A percentile compares a stretch with the other conserved stretches of the same genome.
These are phyloP conservation scores for Pseudomonodictys pantanalensis DNA, from an alignment of 495 filamentous ascomycete species.

Conservation along the genomic window DNA sequence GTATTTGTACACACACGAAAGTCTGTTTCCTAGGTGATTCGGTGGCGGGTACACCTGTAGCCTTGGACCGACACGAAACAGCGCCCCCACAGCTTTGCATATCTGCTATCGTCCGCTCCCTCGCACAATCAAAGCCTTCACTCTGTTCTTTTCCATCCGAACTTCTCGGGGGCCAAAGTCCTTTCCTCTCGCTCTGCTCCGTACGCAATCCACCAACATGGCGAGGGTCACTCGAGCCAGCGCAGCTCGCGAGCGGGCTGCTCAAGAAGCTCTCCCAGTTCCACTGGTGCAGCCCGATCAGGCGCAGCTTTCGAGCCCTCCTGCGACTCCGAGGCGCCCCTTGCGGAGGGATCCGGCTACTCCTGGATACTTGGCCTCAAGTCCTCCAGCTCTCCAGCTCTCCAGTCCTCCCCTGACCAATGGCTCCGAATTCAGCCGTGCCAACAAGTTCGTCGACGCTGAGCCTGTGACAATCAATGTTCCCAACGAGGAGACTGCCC, in stretches of 20 bases:
- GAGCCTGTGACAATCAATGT: not conserved
- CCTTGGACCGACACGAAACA: too few species aligned
- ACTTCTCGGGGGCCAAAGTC: not conserved
- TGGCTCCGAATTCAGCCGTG: constrained; percentile 8
- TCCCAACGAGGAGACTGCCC: not conserved
- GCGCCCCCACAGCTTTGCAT: not conserved
- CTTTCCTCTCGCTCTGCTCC: not conserved
- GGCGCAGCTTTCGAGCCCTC: too few species aligned
- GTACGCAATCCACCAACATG: constrained; percentile 4
- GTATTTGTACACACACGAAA: not conserved
- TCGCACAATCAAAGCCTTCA: not conserved
- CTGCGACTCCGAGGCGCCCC: too few species aligned
- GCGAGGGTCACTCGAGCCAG: constrained; percentile 19
- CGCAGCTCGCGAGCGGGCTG: not conserved
- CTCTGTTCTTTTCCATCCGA: not conserved
- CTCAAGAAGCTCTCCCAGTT: not conserved
- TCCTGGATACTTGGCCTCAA: too few species aligned
- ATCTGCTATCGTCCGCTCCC: not conserved
- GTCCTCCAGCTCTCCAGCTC: too few species aligned
- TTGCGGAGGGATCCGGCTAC: too few species aligned
- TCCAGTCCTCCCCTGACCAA: constrained; percentile 39
- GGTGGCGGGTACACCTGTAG: too few species aligned
- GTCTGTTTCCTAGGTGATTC: too few species aligned
- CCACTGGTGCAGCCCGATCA: constrained; percentile 6
- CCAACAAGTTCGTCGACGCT: constrained; percentile 3